Base-by-base conservation (phyloP, 2,329 filamentous ascomycete genomes). In the Fusarium pseudonygamai region DNA sequence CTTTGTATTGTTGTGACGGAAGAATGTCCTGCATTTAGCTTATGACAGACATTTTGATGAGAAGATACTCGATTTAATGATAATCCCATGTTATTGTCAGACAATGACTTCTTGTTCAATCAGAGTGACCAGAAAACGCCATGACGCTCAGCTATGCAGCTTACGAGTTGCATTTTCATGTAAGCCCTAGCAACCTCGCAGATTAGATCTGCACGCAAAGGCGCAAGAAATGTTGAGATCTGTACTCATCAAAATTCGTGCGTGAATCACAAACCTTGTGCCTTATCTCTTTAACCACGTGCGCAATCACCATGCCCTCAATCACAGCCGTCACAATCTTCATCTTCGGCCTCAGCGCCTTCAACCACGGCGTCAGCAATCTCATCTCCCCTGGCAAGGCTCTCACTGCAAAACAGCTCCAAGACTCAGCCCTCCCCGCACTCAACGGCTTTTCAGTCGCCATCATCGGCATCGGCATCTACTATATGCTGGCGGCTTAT, bases 401-500 rank as follows among this genome's bases (percentile, higher is more conserved):
- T 40, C 69, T 72, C 37, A 42, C 64, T 6, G 30, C 56, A 14
- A 68, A 72, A 6, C 64, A 69, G 16, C 37, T 72, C 6, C 69
- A 47, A 12, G 49, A 65, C 2, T 52, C 68, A 14, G 69, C 69
- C 24, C 68, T 72, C 20, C 64, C 69, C 24, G 69, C 68, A 5
- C 59, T 72, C 18, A 72, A 71, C 22, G 68, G 68, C 5, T 69
- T 72, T n/a, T 71, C 68, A 6, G 56, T 72, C 32, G 69, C 69
- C 20, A 70, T 70, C 4, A 67, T 58, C 16, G 67, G 61, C 3
- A 71, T 71, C 18, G 61, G 61, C 7, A 67, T 58, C 5, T 71
- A 71, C 10, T 71, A 71, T 16, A 71, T 67, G 36, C 42, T 71
- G 20, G 61, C 61, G 4, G 67, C 50, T 0, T 71, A 71, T 16